A percentile compares a stretch with the other conserved stretches of the same genome.
phyloP scores from a whole-genome alignment of 2,329 filamentous ascomycete species.

The Tolypocladium pustulatum region DNA sequence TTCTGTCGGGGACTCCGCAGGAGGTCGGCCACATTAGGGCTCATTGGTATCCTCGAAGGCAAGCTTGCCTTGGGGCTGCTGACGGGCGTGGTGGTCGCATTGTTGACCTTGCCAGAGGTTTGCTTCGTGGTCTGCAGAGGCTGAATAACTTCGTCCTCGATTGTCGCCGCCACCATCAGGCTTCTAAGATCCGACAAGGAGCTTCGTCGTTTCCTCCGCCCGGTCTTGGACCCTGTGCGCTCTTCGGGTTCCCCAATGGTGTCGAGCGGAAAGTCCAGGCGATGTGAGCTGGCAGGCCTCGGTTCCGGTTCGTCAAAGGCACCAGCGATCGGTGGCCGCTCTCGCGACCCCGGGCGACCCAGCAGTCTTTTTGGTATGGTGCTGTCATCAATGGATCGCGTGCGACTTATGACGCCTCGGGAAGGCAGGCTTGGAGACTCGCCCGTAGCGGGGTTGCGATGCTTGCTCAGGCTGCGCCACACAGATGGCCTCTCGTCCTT shows the following conservation, averaged over 20 bases:
- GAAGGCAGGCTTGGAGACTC: slow-evolving; percentile 56
- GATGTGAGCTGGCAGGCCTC: slow-evolving; percentile 47
- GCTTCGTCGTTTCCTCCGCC: slow-evolving; percentile 74
- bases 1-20: slow-evolving; percentile 36
- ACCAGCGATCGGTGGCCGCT: slow-evolving; percentile 49
- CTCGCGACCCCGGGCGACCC: slow-evolving; percentile 44
- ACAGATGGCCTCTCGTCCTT: slow-evolving; percentile 69
- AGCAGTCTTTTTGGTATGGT: slow-evolving; percentile 31
- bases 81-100: slow-evolving; percentile 2
- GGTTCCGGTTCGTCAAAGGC: slow-evolving; percentile 48
- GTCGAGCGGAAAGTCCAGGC: slow-evolving; percentile 43
- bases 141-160: slow-evolving; percentile 31
- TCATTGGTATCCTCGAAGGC: slow-evolving; percentile 42
- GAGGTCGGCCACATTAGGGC: slow-evolving; percentile 28
- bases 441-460: slow-evolving; percentile 49
- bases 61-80: slow-evolving; percentile 31
- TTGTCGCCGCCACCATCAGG: slow-evolving; percentile 51
- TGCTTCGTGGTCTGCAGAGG: slow-evolving; percentile 42
- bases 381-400: slow-evolving; percentile 65
- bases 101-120: slow-evolving; percentile 47
- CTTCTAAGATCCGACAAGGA: slow-evolving; percentile 78
- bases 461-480: slow-evolving; percentile 82
- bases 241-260: slow-evolving; percentile 49
- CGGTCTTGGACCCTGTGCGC: slow-evolving; percentile 24
- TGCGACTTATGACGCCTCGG: slow-evolving; percentile 55